phyloP scores from a whole-genome alignment of 495 filamentous ascomycete genomes.

The Penicillium cosmopolitanum region DNA sequence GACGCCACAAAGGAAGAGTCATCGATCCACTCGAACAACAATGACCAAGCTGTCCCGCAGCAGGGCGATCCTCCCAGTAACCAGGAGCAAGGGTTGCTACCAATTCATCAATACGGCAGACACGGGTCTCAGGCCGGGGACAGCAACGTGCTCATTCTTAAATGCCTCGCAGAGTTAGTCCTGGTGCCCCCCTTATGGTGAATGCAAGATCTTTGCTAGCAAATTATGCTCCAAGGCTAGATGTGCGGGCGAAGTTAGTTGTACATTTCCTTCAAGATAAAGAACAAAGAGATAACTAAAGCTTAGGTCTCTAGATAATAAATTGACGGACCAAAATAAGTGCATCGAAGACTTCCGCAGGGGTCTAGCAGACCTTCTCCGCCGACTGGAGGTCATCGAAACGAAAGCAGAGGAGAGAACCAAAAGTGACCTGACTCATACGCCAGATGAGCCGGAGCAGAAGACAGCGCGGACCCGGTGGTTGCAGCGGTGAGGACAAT shows the following conservation, averaged over 20 bases:
- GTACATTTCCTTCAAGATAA: neutral
- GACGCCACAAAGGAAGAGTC: neutral
- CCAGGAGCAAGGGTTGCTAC: neutral
- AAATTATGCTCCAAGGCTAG: neutral
- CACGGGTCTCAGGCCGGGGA: neutral
- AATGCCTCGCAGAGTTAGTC: slow-evolving; percentile 1
- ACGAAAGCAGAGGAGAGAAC: neutral
- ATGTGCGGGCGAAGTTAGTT: neutral
- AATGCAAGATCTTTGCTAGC: neutral
- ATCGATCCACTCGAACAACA: neutral
- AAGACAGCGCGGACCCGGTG: neutral
- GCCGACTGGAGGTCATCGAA: neutral
- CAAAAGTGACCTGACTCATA: neutral
- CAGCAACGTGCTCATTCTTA: neutral
- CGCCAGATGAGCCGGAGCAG: neutral
- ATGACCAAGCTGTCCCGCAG: neutral
- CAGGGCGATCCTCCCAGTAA: neutral
- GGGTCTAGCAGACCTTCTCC: neutral
- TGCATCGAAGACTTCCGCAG: neutral
- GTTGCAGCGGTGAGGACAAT: too few species aligned
- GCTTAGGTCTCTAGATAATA: neutral
- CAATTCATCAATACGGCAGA: neutral
- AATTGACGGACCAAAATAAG: neutral
- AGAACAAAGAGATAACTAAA: neutral
- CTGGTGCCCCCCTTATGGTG: neutral